A percentile compares a stretch with the other conserved stretches of the same genome.
phyloP scores from a whole-genome alignment of 2,329 filamentous ascomycete species.

The Microdochium paspali region DNA sequence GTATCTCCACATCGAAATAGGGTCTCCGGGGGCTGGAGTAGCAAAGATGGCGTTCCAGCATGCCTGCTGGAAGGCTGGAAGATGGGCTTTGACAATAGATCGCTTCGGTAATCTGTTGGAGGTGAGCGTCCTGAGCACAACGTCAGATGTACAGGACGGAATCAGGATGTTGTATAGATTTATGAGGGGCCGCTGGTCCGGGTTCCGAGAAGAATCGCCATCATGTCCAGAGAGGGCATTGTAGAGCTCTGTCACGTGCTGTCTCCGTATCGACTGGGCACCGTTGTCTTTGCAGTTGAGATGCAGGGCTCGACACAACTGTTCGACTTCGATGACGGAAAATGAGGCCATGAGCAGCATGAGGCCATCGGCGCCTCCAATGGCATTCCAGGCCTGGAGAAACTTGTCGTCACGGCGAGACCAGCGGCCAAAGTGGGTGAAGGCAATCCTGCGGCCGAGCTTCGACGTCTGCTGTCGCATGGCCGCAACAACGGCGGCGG shows the following conservation, averaged over 20 bases:
- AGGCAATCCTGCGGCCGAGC: conserved; percentile 6
- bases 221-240: neutral
- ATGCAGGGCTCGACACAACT: conserved; percentile 3
- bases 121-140: neutral
- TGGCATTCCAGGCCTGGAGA: conserved; percentile 1
- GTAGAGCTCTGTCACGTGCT: conserved; percentile 4
- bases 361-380: conserved; percentile 3
- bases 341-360: conserved; percentile 4
- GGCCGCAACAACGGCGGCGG: conserved; percentile 4
- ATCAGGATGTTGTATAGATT: conserved; percentile 4
- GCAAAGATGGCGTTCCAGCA: conserved; percentile 3
- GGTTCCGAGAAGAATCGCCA: neutral
- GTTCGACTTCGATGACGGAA: conserved; percentile 6
- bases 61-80: neutral
- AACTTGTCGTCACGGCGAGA: conserved; percentile 2
- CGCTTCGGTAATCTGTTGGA: neutral
- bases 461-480: conserved; percentile 5
- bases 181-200: conserved; percentile 3
- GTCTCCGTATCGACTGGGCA: neutral
- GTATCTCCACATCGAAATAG: conserved; percentile 4
- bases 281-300: neutral
- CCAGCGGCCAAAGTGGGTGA: conserved; percentile 6
- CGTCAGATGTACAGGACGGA: conserved; percentile 4
- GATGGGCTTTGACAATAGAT: neutral
- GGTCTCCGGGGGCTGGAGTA: neutral